Base-by-base conservation (phyloP, 2,329 filamentous ascomycete species). In the Cordyceps farinosa region DNA sequence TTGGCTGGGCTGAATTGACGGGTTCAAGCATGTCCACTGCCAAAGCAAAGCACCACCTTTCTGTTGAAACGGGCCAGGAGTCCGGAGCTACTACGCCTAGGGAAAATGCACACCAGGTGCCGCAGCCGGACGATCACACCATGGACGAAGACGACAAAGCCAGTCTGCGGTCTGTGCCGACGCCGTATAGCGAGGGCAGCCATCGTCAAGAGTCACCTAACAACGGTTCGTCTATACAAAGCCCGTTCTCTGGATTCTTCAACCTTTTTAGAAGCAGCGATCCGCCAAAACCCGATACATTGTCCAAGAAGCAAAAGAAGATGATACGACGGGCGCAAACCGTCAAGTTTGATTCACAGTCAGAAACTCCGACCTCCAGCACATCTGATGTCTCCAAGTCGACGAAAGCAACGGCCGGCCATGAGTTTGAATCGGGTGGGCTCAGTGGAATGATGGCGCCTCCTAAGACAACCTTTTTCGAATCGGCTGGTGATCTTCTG, bases 1-100 rank as follows among this genome's bases (percentile, higher is more conserved):
- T 94, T 82, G 94, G 95, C 2, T 97, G 93, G 90, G 91, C 92
- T 9, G 95, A 99, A 75, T 78, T 99, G 63, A 97, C 91, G 0
- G 87, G 87, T 22, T 78, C 88, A n/a, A 90, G 86, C 67, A 79
- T 84, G 70, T 80, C 69, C 2, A 71, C 76, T 15, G 75, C 80
- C 7, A 76, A 82, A 65, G 74, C 77, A 36, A 78, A 76, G n/a
- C 76, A 80, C 70, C 71, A 78, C 4, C 74, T 77, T 2, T 74
- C 75, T 52, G 70, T 71, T 1, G 73, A 74, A 48, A 70, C 74
- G 13, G 64, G 69, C 11, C 66, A 66, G n/a, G 70, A 70, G n/a
- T 74, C 76, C 5, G 75, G 73, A 3, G 67, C 73, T 13, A 72
- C 73, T 3, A 77, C 75, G 2, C 76, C 78, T 2, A 70, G 65